These are phyloP conservation scores for Quercus aquifolioides DNA, from an alignment of 306 rosid species.

Conservation along the genomic window DNA sequence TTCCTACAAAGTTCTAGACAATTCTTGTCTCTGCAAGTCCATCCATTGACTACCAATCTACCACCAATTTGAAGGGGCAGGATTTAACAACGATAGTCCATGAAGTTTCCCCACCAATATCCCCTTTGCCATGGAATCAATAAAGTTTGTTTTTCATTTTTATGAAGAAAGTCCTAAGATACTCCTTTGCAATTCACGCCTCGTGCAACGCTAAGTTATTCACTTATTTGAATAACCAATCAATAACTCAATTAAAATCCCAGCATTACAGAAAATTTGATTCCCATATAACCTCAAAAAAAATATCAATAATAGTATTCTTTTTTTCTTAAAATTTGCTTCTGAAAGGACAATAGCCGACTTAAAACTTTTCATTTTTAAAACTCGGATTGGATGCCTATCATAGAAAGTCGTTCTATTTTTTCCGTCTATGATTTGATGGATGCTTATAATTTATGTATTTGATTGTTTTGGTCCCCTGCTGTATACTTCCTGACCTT, in stretches of 20 bases:
- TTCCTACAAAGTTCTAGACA: not conserved
- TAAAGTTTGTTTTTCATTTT: not conserved
- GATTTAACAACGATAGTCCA: not conserved
- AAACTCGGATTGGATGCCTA: too few species aligned
- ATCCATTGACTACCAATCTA: not conserved
- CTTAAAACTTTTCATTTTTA: too few species aligned
- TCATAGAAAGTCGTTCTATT: too few species aligned
- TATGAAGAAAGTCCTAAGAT: not conserved
- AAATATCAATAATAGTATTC: too few species aligned
- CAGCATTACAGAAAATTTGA: not conserved
- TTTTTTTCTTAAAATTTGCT: too few species aligned
- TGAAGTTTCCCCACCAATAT: not conserved
- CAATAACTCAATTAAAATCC: not conserved
- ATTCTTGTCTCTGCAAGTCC: not conserved
- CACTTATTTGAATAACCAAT: not conserved
- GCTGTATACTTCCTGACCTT: too few species aligned
- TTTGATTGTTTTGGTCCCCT: too few species aligned
- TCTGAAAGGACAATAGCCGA: too few species aligned
- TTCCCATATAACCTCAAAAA: too few species aligned
- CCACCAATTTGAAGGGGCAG: not conserved
- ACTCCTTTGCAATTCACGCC: not conserved
- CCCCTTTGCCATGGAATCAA: not conserved
- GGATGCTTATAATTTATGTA: too few species aligned
- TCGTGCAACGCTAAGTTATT: not conserved
- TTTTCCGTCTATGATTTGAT: too few species aligned